These are phyloP conservation scores for Themeda triandra DNA, from an alignment of 176 grass and related monocot genomes.

Conservation along the genomic window DNA sequence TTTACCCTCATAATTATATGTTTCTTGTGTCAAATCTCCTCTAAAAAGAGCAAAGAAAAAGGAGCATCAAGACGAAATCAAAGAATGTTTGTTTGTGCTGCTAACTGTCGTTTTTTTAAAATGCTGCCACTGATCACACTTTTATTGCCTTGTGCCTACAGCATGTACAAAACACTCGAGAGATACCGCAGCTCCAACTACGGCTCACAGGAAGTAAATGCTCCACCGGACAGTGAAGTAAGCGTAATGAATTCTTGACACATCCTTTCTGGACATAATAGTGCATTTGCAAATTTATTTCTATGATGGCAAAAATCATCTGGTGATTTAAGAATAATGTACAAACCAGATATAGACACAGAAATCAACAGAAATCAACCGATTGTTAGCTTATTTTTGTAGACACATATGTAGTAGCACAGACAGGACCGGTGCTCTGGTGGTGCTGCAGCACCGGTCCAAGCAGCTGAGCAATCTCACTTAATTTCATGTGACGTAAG, in stretches of 20 bases:
- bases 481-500: too few relatives aligned
- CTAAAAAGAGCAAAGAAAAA: background rate
- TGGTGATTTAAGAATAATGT: background rate
- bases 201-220: slow-evolving; percentile 40
- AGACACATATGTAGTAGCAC: background rate
- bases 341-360: too few relatives aligned
- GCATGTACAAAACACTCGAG: slow-evolving; percentile 81
- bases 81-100: background rate
- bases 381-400: too few relatives aligned
- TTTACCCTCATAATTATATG: background rate
- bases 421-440: too few relatives aligned
- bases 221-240: slow-evolving; percentile 61
- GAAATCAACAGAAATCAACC: too few relatives aligned
- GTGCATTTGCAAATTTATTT: background rate
- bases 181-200: slow-evolving; percentile 66
- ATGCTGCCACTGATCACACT: background rate
- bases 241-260: background rate
- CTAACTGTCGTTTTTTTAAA: background rate
- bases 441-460: too few relatives aligned
- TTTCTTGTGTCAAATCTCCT: background rate
- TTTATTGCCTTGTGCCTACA: slow-evolving; percentile 5
- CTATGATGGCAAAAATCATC: background rate
- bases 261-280: background rate
- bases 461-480: too few relatives aligned
- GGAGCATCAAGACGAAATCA: background rate